Base-by-base conservation (phyloP, 2,329 filamentous ascomycete genomes). In the Diaporthe capsici region DNA sequence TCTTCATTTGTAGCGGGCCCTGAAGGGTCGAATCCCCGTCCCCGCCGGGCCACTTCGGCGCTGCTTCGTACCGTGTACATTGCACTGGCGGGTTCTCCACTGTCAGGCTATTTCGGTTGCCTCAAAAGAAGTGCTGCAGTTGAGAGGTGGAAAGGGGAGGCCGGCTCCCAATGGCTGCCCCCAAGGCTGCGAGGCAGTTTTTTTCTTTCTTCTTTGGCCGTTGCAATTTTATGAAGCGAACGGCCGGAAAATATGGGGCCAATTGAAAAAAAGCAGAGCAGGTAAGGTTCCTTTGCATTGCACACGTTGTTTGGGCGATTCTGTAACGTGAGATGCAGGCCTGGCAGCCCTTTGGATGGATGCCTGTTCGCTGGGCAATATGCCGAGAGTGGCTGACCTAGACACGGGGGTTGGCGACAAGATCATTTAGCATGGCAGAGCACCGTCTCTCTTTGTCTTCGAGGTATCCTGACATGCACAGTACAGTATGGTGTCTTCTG, bases 61-160 rank as follows among this genome's bases (percentile, higher is more conserved):
- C 34, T 63, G 28, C 67, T 25, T 63, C n/a, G 44, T 68, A 68
- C 65, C 47, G 65, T 39, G 7, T 68, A 68, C 65, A 68, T 53
- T 17, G 34, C 65, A 37, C 15, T 39, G 65, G 9, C 42, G 47
- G 13, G 15, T 34, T 60, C 67, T 25, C 65, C 47, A 61, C 65
- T 60, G 49, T 57, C 63, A 53, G 53, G 57, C 58, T 72, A 72
- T 72, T 65, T 65, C 60, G 71, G 47, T 73, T 55, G 65, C 65
- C 47, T 68, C 47, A 53, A 53, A 68, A 37, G 31, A 42, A 68
- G 34, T 28, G 60, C 37, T 31, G 20, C 25, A 31, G 15, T 53
- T 68, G 47, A 39, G 65, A 53, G 31, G 28, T 37, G 47, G 47
- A 39, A 68, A 53, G 47, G 47, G 65, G 65, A 34, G 47, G 65